Base-by-base conservation (phyloP, 176 grass and related monocot genomes). In the Musa acuminata region DNA sequence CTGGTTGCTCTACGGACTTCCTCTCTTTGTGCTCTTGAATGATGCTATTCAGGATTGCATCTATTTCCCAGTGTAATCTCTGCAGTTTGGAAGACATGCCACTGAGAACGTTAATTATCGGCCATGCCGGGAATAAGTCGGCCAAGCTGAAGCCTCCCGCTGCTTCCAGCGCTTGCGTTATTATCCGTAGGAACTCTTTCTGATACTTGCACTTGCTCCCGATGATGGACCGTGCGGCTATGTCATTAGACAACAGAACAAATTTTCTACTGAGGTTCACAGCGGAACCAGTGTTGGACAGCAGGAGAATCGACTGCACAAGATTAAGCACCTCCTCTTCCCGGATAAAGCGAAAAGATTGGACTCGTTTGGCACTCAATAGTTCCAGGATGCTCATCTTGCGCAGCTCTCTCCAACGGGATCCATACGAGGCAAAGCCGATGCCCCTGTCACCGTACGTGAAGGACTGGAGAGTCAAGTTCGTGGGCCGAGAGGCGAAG, bases 331-430 rank as follows among this genome's bases (percentile, higher is more conserved):
- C 53, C 58, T 81, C 90, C 14, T 73, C 57, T 69, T 85, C 85
- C 11, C 79, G 65, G 17, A 87, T 53, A n/a, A 3, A n/a, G 3
- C 43, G 13, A 14, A 72, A 66, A 14, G 85, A 75, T 23, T 22
- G 11, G 10, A 88, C 85, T 51, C 87, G 69, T 9, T 85, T 87
- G 53, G 4, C 0, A 79, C 83, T 82, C 8, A 90, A 53, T 3
- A 96, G 24, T 71, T 96, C 79, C 3, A 74, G 16, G 13, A 55
- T 52, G 76, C 80, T 64, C 51, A 91, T 26, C 81, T 50, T 89
- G 12, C 88, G 79, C 24, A 96, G 53, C 52, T 82, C 81, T 26
- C 85, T 76, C 92, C 85, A 96, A 4, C 64, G 69, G 26, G 82
- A 72, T 49, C 86, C 83, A 73, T 87, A 79, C 48, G 87, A 85